A percentile compares a stretch with the other conserved stretches of the same genome.
Evolutionary conservation across 2,329 filamentous ascomycete genomes (phyloP).

Genomic region (Beauveria bassiana): DNA sequence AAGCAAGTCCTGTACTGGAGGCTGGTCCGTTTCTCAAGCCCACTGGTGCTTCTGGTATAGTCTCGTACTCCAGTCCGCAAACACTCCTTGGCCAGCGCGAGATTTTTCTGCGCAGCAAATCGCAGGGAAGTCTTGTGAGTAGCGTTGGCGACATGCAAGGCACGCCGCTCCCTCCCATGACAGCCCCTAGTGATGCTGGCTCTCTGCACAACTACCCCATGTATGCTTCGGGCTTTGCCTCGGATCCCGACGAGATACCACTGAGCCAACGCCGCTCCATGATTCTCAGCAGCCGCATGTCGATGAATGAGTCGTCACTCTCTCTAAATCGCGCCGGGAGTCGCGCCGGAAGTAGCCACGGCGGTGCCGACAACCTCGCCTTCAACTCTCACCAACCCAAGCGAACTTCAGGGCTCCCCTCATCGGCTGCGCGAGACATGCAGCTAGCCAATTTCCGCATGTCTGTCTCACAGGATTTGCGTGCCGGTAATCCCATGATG

Average conservation of each 20-base stretch:
- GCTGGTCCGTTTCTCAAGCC: not conserved
- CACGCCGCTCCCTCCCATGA: conserved; percentile 13
- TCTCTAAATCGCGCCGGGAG: conserved; percentile 3
- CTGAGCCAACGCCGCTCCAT: conserved; percentile 60
- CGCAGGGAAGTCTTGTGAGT: conserved; percentile 32
- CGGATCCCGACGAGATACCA: conserved; percentile 60
- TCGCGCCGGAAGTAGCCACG: conserved; percentile 12
- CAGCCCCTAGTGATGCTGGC: conserved; percentile 33
- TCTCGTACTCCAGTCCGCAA: conserved; percentile 45
- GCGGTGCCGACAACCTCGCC: conserved; percentile 26
- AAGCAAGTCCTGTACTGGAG: not conserved
- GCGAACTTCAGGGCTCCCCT: conserved; percentile 35
- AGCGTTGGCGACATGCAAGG: conserved; percentile 20
- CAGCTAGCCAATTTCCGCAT: conserved; percentile 61
- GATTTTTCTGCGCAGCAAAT: conserved; percentile 44
- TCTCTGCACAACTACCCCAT: conserved; percentile 31
- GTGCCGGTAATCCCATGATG: conserved; percentile 30
- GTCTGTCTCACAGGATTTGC: conserved; percentile 56
- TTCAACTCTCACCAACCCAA: conserved; percentile 51
- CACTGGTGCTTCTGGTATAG: conserved; percentile 34
- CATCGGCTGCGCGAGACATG: conserved; percentile 42
- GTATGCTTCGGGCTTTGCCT: conserved; percentile 22
- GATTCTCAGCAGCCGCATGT: conserved; percentile 40
- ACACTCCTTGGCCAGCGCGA: conserved; percentile 51
- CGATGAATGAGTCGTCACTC: conserved; percentile 15